A percentile compares a stretch with the other conserved stretches of the same genome.
These are phyloP conservation scores for Penicillium taxi DNA, from an alignment of 495 filamentous ascomycete genomes.

Conservation along the genomic window DNA sequence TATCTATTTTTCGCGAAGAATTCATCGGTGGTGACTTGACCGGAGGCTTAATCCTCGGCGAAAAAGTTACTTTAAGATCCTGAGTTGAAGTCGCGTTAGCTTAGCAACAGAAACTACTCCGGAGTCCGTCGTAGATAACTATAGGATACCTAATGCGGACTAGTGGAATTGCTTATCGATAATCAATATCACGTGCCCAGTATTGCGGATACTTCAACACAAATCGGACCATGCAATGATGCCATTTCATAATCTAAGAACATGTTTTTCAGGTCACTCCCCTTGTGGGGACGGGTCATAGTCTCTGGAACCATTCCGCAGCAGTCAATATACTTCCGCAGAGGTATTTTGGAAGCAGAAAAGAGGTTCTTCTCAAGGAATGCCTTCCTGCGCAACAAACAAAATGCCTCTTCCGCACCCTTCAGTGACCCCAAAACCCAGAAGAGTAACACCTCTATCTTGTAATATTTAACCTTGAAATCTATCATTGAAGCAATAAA, in stretches of 20 bases:
- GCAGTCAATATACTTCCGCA: conserved; percentile 9
- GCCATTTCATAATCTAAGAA: conserved; percentile 9
- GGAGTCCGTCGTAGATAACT: too few species aligned
- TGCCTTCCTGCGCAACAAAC: conserved; percentile 20
- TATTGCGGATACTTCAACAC: conserved; percentile 6
- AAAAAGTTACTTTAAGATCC: too few species aligned
- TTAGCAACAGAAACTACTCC: too few species aligned
- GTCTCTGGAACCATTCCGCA: conserved; percentile 9
- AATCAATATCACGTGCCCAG: conserved; percentile 9
- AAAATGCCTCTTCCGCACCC: conserved; percentile 26
- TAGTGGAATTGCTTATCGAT: conserved; percentile 5
- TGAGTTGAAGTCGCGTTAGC: too few species aligned
- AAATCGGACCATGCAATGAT: conserved; percentile 9
- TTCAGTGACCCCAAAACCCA: conserved; percentile 37
- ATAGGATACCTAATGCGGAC: too few species aligned
- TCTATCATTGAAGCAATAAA: background rate
- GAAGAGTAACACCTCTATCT: conserved; percentile 37
- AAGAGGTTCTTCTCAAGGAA: conserved; percentile 35
- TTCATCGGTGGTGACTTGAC: too few species aligned
- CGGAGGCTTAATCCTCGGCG: too few species aligned
- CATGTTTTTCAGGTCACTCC: conserved; percentile 29
- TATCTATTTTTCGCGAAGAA: too few species aligned
- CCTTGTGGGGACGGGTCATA: conserved; percentile 20
- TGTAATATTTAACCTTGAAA: conserved; percentile 26
- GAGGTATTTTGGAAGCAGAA: conserved; percentile 17